Conservation (phyloP, 345 rosid species). For the Salix udensis region DNA sequence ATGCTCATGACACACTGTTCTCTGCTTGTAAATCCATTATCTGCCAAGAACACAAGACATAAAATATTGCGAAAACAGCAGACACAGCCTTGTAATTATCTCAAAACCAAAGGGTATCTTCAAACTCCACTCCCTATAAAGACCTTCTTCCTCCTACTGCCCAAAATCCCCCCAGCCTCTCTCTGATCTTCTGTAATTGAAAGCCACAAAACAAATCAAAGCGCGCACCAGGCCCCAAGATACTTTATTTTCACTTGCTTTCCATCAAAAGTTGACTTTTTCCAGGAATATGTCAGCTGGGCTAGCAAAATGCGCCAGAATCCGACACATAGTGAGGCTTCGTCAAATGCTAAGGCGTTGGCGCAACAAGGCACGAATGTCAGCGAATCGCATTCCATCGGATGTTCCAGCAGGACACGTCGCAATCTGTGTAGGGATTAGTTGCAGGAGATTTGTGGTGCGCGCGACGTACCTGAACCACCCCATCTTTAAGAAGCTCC, state of each 20-base stretch:
- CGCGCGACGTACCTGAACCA: constrained; percentile 90
- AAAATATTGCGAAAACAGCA: constrained; percentile 9
- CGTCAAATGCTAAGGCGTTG: constrained; percentile 81
- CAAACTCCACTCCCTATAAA: constrained; percentile 31
- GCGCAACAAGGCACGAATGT: constrained; percentile 79
- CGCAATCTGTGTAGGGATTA: constrained; percentile 71
- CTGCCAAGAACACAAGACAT: not conserved
- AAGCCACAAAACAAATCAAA: not conserved
- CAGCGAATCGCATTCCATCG: constrained; percentile 50
- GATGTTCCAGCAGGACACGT: constrained; percentile 98
- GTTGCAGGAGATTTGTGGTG: constrained; percentile 68
- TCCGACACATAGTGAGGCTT: constrained; percentile 88
- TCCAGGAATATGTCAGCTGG: constrained; percentile 49
- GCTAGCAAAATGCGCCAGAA: constrained; percentile 77
- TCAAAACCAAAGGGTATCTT: constrained; percentile 31
- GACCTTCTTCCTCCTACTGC: constrained; percentile 13
- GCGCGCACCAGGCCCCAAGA: not conserved
- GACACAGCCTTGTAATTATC: constrained; percentile 40
- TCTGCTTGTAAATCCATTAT: constrained; percentile 8
- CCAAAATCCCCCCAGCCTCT: constrained; percentile 31
- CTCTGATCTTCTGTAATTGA: not conserved
- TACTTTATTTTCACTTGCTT: not conserved
- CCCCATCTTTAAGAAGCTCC: constrained; percentile 64
- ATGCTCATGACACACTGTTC: not conserved
- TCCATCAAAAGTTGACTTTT: not conserved